Percentiles rank a stretch among this genome's conserved stretches.
Evolutionary conservation across 2,329 filamentous ascomycete species (phyloP).

Genomic region (Plectosphaerella plurivora): DNA sequence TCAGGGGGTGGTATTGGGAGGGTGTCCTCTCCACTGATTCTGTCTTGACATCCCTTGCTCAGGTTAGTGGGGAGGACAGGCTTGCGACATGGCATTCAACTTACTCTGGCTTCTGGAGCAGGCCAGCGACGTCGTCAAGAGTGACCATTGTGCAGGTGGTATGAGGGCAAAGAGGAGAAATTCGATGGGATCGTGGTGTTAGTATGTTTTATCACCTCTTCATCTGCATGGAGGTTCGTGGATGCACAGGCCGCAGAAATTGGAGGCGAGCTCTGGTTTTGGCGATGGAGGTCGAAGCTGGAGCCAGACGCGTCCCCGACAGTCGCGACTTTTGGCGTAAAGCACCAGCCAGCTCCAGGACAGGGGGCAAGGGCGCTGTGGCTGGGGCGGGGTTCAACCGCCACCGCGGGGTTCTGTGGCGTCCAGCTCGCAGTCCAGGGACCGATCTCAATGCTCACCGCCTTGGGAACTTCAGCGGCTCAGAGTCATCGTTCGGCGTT

Average conservation of each 20-base stretch:
- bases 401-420: constrained; percentile 2
- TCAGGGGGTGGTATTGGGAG: constrained; percentile 67
- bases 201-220: too few species aligned
- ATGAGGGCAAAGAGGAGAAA: too few species aligned
- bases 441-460: neutral
- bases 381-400: neutral
- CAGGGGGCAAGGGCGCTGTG: constrained; percentile 4
- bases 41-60: constrained; percentile 26
- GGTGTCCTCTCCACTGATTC: constrained; percentile 39
- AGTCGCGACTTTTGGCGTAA: constrained; percentile 30
- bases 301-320: constrained; percentile 10
- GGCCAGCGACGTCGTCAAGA: constrained; percentile 35
- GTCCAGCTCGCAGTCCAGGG: too few species aligned
- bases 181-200: too few species aligned
- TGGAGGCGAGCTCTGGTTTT: neutral
- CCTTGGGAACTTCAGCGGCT: neutral
- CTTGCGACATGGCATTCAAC: constrained; percentile 11
- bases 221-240: too few species aligned
- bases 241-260: too few species aligned
- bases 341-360: constrained; percentile 7
- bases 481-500: neutral
- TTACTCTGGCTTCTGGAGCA: constrained; percentile 47
- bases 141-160: constrained; percentile 30
- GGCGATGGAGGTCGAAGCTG: constrained; percentile 5
- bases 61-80: constrained; percentile 2